phyloP scores from a whole-genome alignment of 257 asterid genomes.

The Fraxinus americana region DNA sequence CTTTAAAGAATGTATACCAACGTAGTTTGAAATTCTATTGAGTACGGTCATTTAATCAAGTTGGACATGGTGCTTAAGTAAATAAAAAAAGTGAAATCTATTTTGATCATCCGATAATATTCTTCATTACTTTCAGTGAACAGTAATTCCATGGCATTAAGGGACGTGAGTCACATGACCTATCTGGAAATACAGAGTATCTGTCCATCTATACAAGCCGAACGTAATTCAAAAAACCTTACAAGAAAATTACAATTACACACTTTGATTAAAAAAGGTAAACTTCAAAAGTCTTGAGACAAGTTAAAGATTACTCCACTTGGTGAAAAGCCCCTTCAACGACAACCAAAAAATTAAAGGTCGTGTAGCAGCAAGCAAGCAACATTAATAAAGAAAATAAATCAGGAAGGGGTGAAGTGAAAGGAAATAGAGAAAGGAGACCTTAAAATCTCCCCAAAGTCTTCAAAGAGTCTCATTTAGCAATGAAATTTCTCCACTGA shows the following conservation, averaged over 20 bases:
- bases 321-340: neutral
- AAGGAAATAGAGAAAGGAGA: neutral
- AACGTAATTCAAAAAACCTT: neutral
- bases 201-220: neutral
- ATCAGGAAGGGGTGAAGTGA: neutral
- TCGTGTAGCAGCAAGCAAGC: neutral
- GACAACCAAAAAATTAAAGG: neutral
- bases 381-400: neutral
- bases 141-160: neutral
- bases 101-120: neutral
- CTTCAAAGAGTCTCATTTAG: neutral
- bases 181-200: neutral
- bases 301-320: neutral
- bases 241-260: no score
- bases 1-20: slow-evolving; percentile 15
- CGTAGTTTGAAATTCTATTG: neutral
- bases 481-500: neutral
- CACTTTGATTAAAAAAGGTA: neutral
- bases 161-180: neutral
- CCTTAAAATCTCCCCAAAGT: neutral
- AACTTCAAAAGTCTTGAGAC: neutral
- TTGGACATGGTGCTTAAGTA: neutral
- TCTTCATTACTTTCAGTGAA: neutral
- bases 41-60: slow-evolving; percentile 8
- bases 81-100: neutral